A percentile compares a stretch with the other conserved stretches of the same genome.
phyloP scores from a whole-genome alignment of 371 early-diverging fungal species.

The Mucor velutinosus region DNA sequence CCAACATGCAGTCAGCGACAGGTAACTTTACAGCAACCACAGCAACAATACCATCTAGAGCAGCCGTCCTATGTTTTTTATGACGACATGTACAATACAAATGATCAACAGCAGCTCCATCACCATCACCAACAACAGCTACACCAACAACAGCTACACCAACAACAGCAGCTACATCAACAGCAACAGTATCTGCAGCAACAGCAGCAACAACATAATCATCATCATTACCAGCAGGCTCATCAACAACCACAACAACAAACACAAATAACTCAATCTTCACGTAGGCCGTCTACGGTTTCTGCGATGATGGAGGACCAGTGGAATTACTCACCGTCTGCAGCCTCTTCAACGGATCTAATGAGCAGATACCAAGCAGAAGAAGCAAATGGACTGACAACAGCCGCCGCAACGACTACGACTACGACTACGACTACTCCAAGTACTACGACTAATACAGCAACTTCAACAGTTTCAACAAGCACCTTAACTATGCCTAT shows the following conservation, averaged over 20 bases:
- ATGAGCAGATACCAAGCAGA: background rate
- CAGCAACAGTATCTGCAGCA: background rate
- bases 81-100: background rate
- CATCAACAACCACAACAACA: constrained; percentile 2
- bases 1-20: background rate
- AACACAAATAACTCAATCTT: background rate
- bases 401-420: background rate
- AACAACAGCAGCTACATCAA: background rate
- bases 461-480: background rate
- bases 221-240: background rate
- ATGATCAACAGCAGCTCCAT: constrained; percentile 2
- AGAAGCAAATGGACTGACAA: background rate
- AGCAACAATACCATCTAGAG: background rate
- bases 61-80: background rate
- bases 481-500: background rate
- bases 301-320: background rate
- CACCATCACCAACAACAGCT: background rate
- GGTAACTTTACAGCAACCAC: background rate
- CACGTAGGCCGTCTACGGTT: background rate
- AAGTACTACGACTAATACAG: background rate
- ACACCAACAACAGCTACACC: background rate
- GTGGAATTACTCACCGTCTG: background rate
- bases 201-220: background rate
- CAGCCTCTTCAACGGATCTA: constrained; percentile 3
- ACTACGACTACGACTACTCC: background rate